These are phyloP conservation scores for Byssoonygena ceratinophila DNA, from an alignment of 2,329 filamentous ascomycete genomes.

Conservation along the genomic window DNA sequence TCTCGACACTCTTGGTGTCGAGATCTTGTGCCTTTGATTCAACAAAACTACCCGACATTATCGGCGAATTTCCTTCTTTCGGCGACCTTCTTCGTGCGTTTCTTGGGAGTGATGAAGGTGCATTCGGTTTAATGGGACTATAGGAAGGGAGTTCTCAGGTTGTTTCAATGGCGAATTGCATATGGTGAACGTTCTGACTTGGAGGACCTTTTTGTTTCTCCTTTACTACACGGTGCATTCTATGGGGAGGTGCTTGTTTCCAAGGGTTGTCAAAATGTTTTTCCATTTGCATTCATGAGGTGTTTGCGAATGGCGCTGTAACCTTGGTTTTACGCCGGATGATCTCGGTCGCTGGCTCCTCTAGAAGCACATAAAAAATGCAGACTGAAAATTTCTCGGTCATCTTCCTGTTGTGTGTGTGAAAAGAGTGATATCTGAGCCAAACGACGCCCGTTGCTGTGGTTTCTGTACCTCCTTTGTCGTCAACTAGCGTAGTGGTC, in stretches of 20 bases:
- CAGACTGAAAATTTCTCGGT: neutral
- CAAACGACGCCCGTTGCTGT: no score
- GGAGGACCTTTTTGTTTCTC: neutral
- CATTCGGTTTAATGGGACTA: neutral
- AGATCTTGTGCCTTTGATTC: neutral
- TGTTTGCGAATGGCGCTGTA: neutral
- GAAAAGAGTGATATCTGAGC: neutral
- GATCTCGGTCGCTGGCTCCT: neutral
- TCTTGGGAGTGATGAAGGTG: neutral
- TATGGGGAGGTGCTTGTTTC: neutral
- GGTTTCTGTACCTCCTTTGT: no score
- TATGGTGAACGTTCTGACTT: neutral
- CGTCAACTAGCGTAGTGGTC: no score
- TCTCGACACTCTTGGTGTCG: conserved; percentile 18
- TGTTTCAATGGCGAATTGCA: neutral
- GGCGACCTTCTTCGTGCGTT: neutral
- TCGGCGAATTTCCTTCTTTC: neutral
- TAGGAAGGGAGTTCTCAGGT: neutral
- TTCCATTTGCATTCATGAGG: neutral
- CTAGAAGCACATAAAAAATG: neutral
- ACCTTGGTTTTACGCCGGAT: neutral
- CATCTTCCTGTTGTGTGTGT: neutral
- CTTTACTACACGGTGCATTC: neutral
- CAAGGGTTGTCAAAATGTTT: neutral
- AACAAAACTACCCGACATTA: neutral